These are phyloP conservation scores for Pythium grandisporangium DNA, from an alignment of 352 stramenopile genomes.

Conservation along the genomic window DNA sequence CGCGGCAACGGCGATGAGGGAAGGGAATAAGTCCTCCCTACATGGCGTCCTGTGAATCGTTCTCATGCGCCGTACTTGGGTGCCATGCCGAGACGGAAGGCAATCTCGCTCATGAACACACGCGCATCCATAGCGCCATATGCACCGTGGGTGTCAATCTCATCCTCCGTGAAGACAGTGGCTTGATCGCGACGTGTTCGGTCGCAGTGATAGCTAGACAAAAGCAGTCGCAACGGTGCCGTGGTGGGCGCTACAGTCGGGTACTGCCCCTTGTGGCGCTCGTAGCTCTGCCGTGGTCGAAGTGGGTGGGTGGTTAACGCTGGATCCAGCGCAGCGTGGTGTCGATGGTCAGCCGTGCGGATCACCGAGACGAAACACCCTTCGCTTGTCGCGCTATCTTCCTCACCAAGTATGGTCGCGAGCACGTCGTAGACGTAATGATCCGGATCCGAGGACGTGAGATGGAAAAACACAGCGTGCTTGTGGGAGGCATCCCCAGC, in stretches of 20 bases:
- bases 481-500: slow-evolving; percentile 21
- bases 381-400: slow-evolving; percentile 13
- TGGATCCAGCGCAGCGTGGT: slow-evolving; percentile 6
- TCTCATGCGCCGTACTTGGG: slow-evolving; percentile 69
- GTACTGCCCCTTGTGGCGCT: slow-evolving; percentile 54
- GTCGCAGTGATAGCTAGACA: slow-evolving; percentile 48
- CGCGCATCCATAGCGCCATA: slow-evolving; percentile 67
- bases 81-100: slow-evolving; percentile 62
- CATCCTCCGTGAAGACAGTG: slow-evolving; percentile 30
- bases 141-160: slow-evolving; percentile 34
- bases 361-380: slow-evolving; percentile 36
- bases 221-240: slow-evolving; percentile 25
- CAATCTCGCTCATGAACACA: slow-evolving; percentile 71
- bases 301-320: slow-evolving; percentile 22
- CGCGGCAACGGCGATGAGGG: no score
- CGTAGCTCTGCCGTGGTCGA: slow-evolving; percentile 52
- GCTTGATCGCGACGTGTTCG: slow-evolving; percentile 52
- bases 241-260: slow-evolving; percentile 1
- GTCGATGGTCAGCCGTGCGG: slow-evolving; percentile 15
- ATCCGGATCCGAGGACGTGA: slow-evolving; percentile 13
- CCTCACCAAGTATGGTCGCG: slow-evolving; percentile 3
- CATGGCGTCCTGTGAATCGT: no score
- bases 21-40: no score
- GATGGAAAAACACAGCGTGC: slow-evolving; percentile 47
- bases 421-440: slow-evolving; percentile 43